phyloP scores from a whole-genome alignment of 192 early-diverging fungal species.

The Backusella tuberculispora region DNA sequence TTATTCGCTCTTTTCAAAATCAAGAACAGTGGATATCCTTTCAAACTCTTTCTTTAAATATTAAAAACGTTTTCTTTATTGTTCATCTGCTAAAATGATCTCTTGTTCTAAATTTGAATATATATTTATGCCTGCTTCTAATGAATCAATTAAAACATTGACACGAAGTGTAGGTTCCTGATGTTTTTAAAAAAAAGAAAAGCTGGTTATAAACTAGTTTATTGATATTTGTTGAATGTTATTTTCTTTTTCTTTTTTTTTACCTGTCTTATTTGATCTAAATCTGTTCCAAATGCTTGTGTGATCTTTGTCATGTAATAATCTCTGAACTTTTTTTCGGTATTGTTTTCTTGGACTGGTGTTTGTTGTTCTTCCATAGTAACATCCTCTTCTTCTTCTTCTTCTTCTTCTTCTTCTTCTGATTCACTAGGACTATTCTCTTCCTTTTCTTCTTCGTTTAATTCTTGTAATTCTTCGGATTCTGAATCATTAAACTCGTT shows the following conservation, averaged over 20 bases:
- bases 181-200: neutral
- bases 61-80: neutral
- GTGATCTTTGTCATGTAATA: conserved; percentile 46
- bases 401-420: conserved; percentile 1
- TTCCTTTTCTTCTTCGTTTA: neutral
- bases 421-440: conserved; percentile 4
- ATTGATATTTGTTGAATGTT: neutral
- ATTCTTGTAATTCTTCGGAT: neutral
- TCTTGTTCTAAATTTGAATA: conserved; percentile 45
- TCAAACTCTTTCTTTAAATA: conserved; percentile 53
- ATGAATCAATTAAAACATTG: conserved; percentile 44
- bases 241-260: neutral
- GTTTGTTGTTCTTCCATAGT: neutral
- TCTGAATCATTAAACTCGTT: conserved; percentile 14
- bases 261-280: conserved; percentile 46
- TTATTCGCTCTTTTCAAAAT: conserved; percentile 67
- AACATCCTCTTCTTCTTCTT: neutral
- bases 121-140: conserved; percentile 47
- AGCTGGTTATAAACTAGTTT: neutral
- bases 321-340: conserved; percentile 37
- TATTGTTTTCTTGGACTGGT: neutral
- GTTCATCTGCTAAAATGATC: conserved; percentile 25
- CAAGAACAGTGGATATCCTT: conserved; percentile 79
- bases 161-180: conserved; percentile 41
- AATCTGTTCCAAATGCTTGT: conserved; percentile 44